Conservation (phyloP, 2,329 filamentous ascomycete species). For the Leptographium flavum region DNA sequence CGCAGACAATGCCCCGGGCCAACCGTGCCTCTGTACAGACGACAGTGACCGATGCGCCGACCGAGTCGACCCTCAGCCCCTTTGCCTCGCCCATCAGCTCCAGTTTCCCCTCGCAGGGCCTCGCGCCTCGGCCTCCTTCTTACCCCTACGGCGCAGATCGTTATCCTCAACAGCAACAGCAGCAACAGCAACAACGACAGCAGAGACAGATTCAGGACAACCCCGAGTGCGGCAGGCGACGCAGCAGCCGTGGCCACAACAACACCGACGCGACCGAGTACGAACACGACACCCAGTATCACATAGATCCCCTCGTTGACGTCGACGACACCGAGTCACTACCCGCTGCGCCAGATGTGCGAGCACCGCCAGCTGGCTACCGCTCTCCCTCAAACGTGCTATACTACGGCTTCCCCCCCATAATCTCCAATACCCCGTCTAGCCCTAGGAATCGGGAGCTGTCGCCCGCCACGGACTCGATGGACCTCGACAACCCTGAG, state of each 20-base stretch:
- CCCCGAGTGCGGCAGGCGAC: slow-evolving; percentile 17
- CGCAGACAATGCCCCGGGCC: slow-evolving; percentile 27
- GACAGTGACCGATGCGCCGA: slow-evolving; percentile 36
- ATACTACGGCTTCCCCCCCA: slow-evolving; percentile 14
- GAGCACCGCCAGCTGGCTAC: slow-evolving; percentile 43
- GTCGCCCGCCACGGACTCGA: slow-evolving; percentile 6
- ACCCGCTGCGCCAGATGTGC: slow-evolving; percentile 45
- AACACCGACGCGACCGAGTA: slow-evolving; percentile 9
- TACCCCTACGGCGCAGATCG: slow-evolving; percentile 31
- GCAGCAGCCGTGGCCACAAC: slow-evolving; percentile 24
- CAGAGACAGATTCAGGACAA: slow-evolving; percentile 3
- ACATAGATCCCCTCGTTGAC: neutral
- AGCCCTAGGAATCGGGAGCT: slow-evolving; percentile 11
- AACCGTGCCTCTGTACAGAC: slow-evolving; percentile 43
- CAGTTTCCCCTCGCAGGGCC: slow-evolving; percentile 34
- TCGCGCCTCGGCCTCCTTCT: slow-evolving; percentile 46
- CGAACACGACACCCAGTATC: neutral
- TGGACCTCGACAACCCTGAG: slow-evolving; percentile 13
- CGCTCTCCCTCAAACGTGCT: slow-evolving; percentile 26
- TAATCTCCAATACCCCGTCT: neutral
- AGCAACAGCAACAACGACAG: too few relatives aligned
- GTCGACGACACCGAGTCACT: slow-evolving; percentile 16
- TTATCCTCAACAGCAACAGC: slow-evolving; percentile 26
- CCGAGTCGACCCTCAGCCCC: slow-evolving; percentile 45
- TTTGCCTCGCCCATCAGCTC: slow-evolving; percentile 39